Conservation (phyloP, 1,139 yeast species). For the Geotrichum siamense region DNA sequence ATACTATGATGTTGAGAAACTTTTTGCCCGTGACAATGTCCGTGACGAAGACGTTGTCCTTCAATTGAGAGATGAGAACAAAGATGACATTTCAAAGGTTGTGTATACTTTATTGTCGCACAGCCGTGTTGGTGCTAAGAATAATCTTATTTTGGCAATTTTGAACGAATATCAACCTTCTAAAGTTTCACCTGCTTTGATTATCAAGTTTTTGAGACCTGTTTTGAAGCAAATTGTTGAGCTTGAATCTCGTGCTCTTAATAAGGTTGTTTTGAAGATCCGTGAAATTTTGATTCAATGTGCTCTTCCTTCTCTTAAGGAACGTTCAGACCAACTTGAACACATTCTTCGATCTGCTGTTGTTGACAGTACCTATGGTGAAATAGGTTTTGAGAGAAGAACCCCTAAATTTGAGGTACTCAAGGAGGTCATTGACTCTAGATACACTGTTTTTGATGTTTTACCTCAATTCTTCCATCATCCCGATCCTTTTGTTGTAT, state of each 20-base stretch:
- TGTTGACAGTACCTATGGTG: conserved; percentile 78
- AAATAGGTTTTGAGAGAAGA: conserved; percentile 60
- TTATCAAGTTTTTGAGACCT: conserved; percentile 63
- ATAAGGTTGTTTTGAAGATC: conserved; percentile 93
- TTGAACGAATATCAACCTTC: conserved; percentile 65
- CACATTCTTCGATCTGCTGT: conserved; percentile 91
- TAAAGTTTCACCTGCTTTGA: conserved; percentile 47
- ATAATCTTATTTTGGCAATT: conserved; percentile 79
- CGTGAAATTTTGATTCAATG: conserved; percentile 95
- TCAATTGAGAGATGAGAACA: conserved; percentile 78
- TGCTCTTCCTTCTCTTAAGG: conserved; percentile 90
- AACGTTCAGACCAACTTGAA: conserved; percentile 94
- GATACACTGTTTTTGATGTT: conserved; percentile 93
- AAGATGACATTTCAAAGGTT: conserved; percentile 67
- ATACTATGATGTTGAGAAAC: conserved; percentile 67
- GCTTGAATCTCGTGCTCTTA: conserved; percentile 80
- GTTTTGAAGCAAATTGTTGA: conserved; percentile 75
- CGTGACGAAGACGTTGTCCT: conserved; percentile 78
- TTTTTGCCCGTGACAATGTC: conserved; percentile 65
- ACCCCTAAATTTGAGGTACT: conserved; percentile 75
- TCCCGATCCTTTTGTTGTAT: conserved; percentile 77
- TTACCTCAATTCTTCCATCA: conserved; percentile 83
- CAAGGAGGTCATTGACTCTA: conserved; percentile 90
- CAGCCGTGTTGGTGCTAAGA: conserved; percentile 88
- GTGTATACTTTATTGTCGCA: conserved; percentile 74